phyloP scores from a whole-genome alignment of 139 green algal species.

The Chlamydomonas eustigma region DNA sequence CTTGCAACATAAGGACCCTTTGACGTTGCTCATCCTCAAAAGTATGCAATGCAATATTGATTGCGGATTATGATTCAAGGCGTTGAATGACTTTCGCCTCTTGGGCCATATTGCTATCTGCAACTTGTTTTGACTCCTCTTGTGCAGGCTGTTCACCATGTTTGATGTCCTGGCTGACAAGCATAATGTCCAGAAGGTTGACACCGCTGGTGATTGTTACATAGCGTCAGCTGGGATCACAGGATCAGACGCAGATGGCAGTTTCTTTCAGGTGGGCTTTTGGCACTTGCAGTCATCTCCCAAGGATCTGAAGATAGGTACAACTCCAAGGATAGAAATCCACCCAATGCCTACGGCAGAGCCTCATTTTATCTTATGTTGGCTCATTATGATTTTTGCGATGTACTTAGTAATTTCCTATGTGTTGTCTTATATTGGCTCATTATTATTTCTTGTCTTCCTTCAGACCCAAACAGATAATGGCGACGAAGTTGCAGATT shows the following conservation, averaged over 20 bases:
- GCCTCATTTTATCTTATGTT: not conserved
- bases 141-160: conserved; percentile 9
- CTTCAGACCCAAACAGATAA: not conserved
- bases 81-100: not conserved
- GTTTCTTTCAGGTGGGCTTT: not conserved
- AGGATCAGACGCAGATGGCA: not conserved
- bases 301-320: not conserved
- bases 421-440: not conserved
- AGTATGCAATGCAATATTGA: not conserved
- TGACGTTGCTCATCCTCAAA: conserved; percentile 1
- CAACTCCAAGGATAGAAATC: not conserved
- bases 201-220: conserved; percentile 33
- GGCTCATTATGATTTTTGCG: not conserved
- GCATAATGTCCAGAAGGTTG: conserved; percentile 17
- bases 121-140: not conserved
- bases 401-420: not conserved
- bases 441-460: not conserved
- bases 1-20: no score
- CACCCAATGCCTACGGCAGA: not conserved
- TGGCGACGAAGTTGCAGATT: not conserved
- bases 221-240: conserved; percentile 20
- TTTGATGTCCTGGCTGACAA: conserved; percentile 5
- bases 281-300: not conserved
- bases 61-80: not conserved
- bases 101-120: not conserved